Evolutionary conservation across 2,329 filamentous ascomycete species (phyloP).

Genomic region (Colletotrichum plurivorum): DNA sequence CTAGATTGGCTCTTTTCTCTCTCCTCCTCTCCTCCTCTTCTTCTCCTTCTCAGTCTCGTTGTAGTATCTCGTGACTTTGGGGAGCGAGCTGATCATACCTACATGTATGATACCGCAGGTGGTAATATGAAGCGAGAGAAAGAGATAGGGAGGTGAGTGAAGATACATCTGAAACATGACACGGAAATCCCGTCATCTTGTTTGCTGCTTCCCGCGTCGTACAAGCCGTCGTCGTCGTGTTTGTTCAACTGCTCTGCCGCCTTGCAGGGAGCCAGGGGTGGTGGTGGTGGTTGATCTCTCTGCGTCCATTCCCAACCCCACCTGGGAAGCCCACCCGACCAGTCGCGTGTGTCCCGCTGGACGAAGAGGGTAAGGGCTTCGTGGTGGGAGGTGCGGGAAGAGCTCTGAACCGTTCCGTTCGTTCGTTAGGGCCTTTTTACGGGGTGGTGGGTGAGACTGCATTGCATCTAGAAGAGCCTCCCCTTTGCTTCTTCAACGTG

Average conservation of each 20-base stretch:
- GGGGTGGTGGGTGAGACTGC: neutral
- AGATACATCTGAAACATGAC: neutral
- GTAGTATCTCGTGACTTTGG: too few relatives aligned
- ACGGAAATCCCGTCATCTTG: neutral
- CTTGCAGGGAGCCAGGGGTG: neutral
- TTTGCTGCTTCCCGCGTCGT: constrained; percentile 2
- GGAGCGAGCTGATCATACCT: too few relatives aligned
- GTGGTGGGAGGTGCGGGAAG: constrained; percentile 13
- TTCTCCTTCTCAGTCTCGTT: too few relatives aligned
- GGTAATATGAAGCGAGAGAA: too few relatives aligned
- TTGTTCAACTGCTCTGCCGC: constrained; percentile 19
- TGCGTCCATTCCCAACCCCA: too few relatives aligned
- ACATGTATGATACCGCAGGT: too few relatives aligned
- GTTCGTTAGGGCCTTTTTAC: neutral
- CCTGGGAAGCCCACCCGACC: neutral
- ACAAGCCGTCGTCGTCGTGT: neutral
- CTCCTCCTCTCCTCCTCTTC: neutral
- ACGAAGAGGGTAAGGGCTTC: constrained; percentile 19
- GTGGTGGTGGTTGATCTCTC: too few relatives aligned
- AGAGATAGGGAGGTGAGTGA: too few relatives aligned
- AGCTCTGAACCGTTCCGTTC: neutral
- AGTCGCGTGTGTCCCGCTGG: constrained; percentile 6
- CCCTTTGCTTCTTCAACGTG: too few relatives aligned
- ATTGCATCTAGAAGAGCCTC: neutral
- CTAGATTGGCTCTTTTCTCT: constrained; percentile 26